Evolutionary conservation across 805 yeast genomes (phyloP).

Genomic region (Schwanniomyces yamadae): DNA sequence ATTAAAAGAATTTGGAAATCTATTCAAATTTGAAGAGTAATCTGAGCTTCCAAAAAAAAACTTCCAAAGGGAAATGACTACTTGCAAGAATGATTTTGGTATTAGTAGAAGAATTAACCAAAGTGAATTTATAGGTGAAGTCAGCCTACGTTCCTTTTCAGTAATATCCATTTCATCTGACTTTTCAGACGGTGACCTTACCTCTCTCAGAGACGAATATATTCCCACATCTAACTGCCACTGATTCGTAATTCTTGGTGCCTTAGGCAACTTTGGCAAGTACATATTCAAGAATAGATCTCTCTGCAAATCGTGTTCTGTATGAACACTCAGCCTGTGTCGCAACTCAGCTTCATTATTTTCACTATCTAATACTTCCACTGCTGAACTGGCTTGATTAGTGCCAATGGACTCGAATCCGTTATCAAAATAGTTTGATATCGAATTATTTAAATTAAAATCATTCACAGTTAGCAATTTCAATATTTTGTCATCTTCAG

Average conservation of each 20-base stretch:
- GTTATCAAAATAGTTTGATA: slow-evolving; percentile 59
- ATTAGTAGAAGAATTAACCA: slow-evolving; percentile 53
- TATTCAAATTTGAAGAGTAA: slow-evolving; percentile 12
- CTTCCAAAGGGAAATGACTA: slow-evolving; percentile 36
- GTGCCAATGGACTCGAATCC: slow-evolving; percentile 30
- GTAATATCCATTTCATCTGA: background rate
- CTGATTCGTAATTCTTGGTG: slow-evolving; percentile 36
- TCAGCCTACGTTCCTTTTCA: slow-evolving; percentile 7
- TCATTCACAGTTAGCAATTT: slow-evolving; percentile 49
- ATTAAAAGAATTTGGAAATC: slow-evolving; percentile 25
- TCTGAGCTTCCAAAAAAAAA: slow-evolving; percentile 20
- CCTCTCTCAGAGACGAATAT: slow-evolving; percentile 27
- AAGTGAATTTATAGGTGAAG: slow-evolving; percentile 29
- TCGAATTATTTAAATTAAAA: slow-evolving; percentile 62
- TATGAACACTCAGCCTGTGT: slow-evolving; percentile 8
- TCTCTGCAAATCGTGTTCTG: slow-evolving; percentile 6
- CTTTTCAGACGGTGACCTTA: background rate
- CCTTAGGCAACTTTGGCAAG: slow-evolving; percentile 40
- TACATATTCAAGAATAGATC: slow-evolving; percentile 21
- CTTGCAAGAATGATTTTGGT: slow-evolving; percentile 49
- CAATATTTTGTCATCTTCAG: slow-evolving; percentile 44
- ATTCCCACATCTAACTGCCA: slow-evolving; percentile 47
- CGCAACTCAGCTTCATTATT: slow-evolving; percentile 8
- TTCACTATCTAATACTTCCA: slow-evolving; percentile 22
- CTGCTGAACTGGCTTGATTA: slow-evolving; percentile 9